Base-by-base conservation (phyloP, 306 rosid species). In the Trifolium repens region DNA sequence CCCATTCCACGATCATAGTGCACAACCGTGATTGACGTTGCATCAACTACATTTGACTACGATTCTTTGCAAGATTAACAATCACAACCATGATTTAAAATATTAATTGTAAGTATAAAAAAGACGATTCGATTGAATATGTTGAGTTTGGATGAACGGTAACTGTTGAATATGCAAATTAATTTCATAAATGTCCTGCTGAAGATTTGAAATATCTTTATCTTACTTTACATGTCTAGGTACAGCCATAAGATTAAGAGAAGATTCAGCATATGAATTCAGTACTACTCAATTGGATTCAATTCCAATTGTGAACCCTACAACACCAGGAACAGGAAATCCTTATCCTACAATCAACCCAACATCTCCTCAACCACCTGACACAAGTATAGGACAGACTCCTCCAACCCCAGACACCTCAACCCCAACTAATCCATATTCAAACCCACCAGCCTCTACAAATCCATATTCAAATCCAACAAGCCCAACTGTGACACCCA, bases 241-340 rank as follows among this genome's bases (percentile, higher is more conserved):
- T 66, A 72, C 24, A 22, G 86, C 91, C 55, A 77, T 22, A 74
- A 62, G 42, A 76, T 46, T 57, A 22, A 64, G 77, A 73, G 74
- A 78, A 16, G 85, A 87, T 74, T 78, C 97, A 67, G 76, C 89
- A 77, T 84, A 84, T 32, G 78, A 79, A 77, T 78, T 60, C 37
- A 65, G 71, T 8, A 46, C 83, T 11, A 50, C 84, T 17, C 84
- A 88, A 78, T 62, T 78, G 59, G 97, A 88, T 76, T 57, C 85
- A 2, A 81, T 87, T 76, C 96, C 98, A 27, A 44, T 80, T 4
- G 83, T 96, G 14, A 96, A 92, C 77, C 99, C 99, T 32, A 82
- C 91, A 63, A 88, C 87, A 61, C 92, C 96, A 43, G 87, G 90
- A 71, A n/a, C 83, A 39, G 78, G 64, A 34, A 85, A 73, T 82